Conservation (phyloP, 768 basidiomycete species). For the Russula ochroleuca region DNA sequence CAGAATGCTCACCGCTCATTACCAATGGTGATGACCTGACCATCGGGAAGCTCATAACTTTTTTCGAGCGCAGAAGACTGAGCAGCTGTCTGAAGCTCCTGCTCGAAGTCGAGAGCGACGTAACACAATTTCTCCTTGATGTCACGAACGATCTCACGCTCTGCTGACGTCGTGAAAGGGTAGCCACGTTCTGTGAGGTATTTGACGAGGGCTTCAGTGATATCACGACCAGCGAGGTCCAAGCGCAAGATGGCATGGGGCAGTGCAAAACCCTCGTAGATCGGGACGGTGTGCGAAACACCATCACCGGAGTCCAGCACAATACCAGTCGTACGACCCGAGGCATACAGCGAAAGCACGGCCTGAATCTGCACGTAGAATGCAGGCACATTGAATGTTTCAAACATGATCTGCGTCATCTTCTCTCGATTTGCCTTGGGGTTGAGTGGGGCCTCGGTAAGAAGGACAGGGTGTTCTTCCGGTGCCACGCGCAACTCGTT, state of each 20-base stretch:
- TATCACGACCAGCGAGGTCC: conserved; percentile 88
- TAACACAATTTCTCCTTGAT: conserved; percentile 95
- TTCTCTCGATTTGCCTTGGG: conserved; percentile 71
- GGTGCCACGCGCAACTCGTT: conserved; percentile 75
- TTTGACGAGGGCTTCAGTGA: conserved; percentile 82
- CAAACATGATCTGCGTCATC: conserved; percentile 79
- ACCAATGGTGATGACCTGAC: conserved; percentile 87
- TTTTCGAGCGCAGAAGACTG: conserved; percentile 88
- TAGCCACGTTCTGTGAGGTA: conserved; percentile 89
- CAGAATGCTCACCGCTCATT: conserved; percentile 48
- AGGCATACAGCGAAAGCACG: conserved; percentile 79
- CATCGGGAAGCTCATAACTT: conserved; percentile 88
- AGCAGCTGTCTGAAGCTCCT: conserved; percentile 87
- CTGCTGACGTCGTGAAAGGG: conserved; percentile 89
- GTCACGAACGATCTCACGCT: conserved; percentile 91
- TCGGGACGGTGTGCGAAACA: conserved; percentile 93
- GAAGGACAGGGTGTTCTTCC: conserved; percentile 68
- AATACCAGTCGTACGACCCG: conserved; percentile 92
- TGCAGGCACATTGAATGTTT: conserved; percentile 71
- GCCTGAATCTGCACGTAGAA: conserved; percentile 75
- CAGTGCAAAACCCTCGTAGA: conserved; percentile 91
- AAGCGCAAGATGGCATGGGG: conserved; percentile 92
- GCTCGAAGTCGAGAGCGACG: conserved; percentile 91
- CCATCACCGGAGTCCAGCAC: conserved; percentile 96
- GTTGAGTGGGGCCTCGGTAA: conserved; percentile 71